Evolutionary conservation across 768 basidiomycete genomes (phyloP).

Genomic region (Imleria badia): DNA sequence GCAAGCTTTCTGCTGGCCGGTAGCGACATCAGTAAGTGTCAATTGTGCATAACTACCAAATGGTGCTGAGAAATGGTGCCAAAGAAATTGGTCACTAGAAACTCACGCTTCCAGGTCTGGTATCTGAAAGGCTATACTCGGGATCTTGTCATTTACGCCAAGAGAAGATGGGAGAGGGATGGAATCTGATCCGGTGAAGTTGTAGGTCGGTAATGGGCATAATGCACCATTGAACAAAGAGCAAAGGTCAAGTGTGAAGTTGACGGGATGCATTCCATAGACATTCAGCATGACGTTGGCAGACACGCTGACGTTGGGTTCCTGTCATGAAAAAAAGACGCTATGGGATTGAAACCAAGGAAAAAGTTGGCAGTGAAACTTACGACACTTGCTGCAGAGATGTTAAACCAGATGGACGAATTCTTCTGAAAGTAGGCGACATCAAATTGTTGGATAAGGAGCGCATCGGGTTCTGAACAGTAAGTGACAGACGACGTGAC

Average conservation of each 20-base stretch:
- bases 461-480: slow-evolving; percentile 74
- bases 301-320: slow-evolving; percentile 74
- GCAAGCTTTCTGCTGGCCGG: slow-evolving; percentile 79
- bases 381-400: slow-evolving; percentile 85
- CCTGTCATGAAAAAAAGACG: slow-evolving; percentile 41
- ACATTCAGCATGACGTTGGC: slow-evolving; percentile 82
- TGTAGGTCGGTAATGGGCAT: slow-evolving; percentile 80
- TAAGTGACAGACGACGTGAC: slow-evolving; percentile 89
- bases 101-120: slow-evolving; percentile 82
- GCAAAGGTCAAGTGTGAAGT: slow-evolving; percentile 88
- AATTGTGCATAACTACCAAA: slow-evolving; percentile 62
- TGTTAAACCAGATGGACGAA: slow-evolving; percentile 76
- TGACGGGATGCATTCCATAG: slow-evolving; percentile 84
- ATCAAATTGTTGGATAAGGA: slow-evolving; percentile 79
- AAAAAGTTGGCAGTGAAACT: slow-evolving; percentile 33
- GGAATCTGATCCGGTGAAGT: slow-evolving; percentile 82
- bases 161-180: slow-evolving; percentile 62
- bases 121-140: slow-evolving; percentile 77
- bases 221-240: slow-evolving; percentile 71
- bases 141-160: slow-evolving; percentile 57
- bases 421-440: slow-evolving; percentile 69
- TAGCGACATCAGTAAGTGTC: slow-evolving; percentile 63
- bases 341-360: slow-evolving; percentile 10
- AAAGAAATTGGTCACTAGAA: background rate
- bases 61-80: slow-evolving; percentile 1